These are phyloP conservation scores for Thozetella sp. DNA, from an alignment of 495 filamentous ascomycete species.

Conservation along the genomic window DNA sequence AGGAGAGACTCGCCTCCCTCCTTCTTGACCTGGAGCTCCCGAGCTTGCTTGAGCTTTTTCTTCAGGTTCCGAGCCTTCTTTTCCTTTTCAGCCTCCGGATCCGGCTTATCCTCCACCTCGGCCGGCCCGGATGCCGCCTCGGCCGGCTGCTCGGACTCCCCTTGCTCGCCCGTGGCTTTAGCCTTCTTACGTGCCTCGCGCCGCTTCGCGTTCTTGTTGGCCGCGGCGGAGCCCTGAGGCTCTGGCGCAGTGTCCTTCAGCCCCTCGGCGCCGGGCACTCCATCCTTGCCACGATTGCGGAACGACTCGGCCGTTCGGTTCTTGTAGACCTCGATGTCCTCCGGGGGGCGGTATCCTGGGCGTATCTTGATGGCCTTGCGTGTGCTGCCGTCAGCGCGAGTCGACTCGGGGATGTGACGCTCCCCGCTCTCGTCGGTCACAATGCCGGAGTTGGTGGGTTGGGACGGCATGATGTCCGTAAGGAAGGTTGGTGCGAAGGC, in stretches of 20 bases:
- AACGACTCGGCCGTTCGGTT: conserved; percentile 86
- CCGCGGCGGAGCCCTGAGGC: conserved; percentile 45
- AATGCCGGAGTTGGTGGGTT: conserved; percentile 69
- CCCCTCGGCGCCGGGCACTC: conserved; percentile 76
- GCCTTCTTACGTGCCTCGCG: conserved; percentile 88
- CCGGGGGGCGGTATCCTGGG: conserved; percentile 91
- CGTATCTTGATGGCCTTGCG: conserved; percentile 91
- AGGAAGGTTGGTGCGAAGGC: conserved; percentile 17
- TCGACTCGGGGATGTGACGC: conserved; percentile 84
- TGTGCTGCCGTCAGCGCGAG: conserved; percentile 83
- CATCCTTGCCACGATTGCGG: conserved; percentile 76
- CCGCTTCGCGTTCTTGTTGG: conserved; percentile 93
- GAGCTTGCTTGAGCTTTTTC: conserved; percentile 94
- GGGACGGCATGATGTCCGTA: conserved; percentile 43
- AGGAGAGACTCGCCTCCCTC: conserved; percentile 78
- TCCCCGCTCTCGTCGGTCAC: conserved; percentile 75
- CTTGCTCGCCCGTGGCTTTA: conserved; percentile 55
- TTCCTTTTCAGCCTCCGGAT: conserved; percentile 79
- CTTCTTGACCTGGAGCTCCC: conserved; percentile 89
- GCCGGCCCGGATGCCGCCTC: conserved; percentile 19
- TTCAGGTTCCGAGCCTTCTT: conserved; percentile 92
- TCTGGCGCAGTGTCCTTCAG: conserved; percentile 54
- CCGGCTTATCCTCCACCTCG: conserved; percentile 40
- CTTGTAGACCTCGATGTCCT: conserved; percentile 96
- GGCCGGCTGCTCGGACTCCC: conserved; percentile 27